Conservation (phyloP, 1,284 basidiomycete genomes). For the Fomitopsis pinicola region DNA sequence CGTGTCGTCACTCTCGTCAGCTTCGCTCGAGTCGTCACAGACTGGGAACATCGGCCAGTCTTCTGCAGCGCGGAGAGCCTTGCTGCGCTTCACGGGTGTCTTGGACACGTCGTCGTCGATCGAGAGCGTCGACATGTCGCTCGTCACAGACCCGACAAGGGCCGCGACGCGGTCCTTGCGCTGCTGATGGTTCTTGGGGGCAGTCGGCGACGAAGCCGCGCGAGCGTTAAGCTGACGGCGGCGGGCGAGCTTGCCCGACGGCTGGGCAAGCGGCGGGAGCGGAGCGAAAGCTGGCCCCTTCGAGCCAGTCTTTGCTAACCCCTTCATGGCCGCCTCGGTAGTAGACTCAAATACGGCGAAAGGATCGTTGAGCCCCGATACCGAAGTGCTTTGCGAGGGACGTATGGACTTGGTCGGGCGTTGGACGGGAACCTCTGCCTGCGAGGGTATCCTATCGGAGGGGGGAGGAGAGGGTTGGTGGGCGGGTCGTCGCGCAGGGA, state of each 20-base stretch:
- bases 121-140: background rate
- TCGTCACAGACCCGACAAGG: constrained; percentile 9
- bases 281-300: constrained; percentile 28
- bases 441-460: constrained; percentile 43
- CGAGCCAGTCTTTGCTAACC: constrained; percentile 19
- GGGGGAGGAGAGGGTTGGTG: constrained; percentile 58
- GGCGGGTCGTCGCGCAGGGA: constrained; percentile 38
- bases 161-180: constrained; percentile 25
- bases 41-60: constrained; percentile 48
- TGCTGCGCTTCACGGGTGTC: constrained; percentile 15
- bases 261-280: constrained; percentile 39
- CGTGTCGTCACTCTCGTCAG: constrained; percentile 28
- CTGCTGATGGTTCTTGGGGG: constrained; percentile 41
- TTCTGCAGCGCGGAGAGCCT: constrained; percentile 14
- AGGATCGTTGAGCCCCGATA: constrained; percentile 46
- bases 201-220: constrained; percentile 31
- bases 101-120: background rate
- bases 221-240: constrained; percentile 41
- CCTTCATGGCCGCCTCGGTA: constrained; percentile 16
- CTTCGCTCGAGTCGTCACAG: constrained; percentile 63
- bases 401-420: constrained; percentile 22
- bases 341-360: constrained; percentile 37
- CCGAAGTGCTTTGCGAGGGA: background rate
- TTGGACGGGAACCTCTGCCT: constrained; percentile 48
- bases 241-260: constrained; percentile 49